Conservation (phyloP, 805 yeast species). For the Wickerhamiella cacticola region DNA sequence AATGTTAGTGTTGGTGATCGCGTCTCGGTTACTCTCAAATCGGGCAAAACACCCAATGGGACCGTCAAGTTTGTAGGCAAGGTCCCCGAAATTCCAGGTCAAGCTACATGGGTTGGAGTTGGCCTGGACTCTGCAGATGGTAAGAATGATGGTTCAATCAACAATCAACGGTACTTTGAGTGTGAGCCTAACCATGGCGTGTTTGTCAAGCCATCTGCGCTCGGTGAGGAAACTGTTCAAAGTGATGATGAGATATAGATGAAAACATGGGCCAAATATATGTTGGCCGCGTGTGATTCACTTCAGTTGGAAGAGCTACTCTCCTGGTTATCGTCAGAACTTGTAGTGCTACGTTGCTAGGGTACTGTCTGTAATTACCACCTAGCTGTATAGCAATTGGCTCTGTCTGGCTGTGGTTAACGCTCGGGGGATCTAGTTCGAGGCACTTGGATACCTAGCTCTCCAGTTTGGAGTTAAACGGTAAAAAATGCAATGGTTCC, state of each 20-base stretch:
- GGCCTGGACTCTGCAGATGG: slow-evolving; percentile 80
- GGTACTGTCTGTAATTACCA: too few relatives aligned
- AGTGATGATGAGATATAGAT: slow-evolving; percentile 32
- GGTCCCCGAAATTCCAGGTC: slow-evolving; percentile 40
- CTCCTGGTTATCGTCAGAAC: too few relatives aligned
- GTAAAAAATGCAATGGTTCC: too few relatives aligned
- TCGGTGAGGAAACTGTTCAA: slow-evolving; percentile 33
- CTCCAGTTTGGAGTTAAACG: too few relatives aligned
- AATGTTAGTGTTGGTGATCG: slow-evolving; percentile 19
- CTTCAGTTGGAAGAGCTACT: too few relatives aligned
- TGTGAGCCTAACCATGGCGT: slow-evolving; percentile 55
- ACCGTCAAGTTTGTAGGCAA: slow-evolving; percentile 57
- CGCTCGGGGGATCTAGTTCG: too few relatives aligned
- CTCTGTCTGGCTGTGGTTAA: too few relatives aligned
- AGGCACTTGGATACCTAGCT: too few relatives aligned
- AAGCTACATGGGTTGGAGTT: slow-evolving; percentile 62
- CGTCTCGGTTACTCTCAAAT: slow-evolving; percentile 24
- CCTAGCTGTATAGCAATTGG: too few relatives aligned
- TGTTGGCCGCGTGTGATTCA: too few relatives aligned
- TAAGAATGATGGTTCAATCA: slow-evolving; percentile 67
- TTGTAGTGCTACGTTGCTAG: too few relatives aligned
- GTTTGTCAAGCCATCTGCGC: slow-evolving; percentile 53
- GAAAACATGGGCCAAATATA: not conserved
- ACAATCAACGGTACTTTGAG: slow-evolving; percentile 47
- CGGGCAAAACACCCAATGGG: slow-evolving; percentile 48